Evolutionary conservation across 371 early-diverging fungal genomes (phyloP).

Genomic region (Synchytrium microbalum): DNA sequence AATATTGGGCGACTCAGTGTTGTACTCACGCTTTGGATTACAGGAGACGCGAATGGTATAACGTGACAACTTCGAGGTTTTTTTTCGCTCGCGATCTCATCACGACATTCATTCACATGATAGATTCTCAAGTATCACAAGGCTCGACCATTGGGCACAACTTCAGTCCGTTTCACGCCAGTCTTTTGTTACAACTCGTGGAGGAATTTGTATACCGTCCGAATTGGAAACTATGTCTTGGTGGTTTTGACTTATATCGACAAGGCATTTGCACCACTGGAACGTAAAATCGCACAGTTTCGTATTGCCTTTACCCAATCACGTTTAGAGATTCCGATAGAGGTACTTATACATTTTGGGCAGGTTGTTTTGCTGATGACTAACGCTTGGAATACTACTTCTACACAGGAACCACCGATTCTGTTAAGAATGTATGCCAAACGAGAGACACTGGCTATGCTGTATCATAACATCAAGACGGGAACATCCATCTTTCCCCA

Average conservation of each 20-base stretch:
- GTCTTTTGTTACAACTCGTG: conserved; percentile 35
- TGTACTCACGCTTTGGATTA: conserved; percentile 37
- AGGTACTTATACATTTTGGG: conserved; percentile 15
- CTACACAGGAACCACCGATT: conserved; percentile 40
- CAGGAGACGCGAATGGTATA: conserved; percentile 43
- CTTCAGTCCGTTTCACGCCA: conserved; percentile 35
- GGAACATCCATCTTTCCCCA: conserved; percentile 44
- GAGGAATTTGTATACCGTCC: conserved; percentile 39
- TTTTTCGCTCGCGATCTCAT: no score
- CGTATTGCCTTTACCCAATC: conserved; percentile 34
- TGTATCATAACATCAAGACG: conserved; percentile 48
- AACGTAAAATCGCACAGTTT: conserved; percentile 33
- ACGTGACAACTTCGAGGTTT: background rate
- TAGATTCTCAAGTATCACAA: conserved; percentile 43
- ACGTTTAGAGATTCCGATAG: conserved; percentile 39
- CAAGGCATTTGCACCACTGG: conserved; percentile 28
- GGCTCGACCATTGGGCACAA: conserved; percentile 33
- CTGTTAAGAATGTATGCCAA: conserved; percentile 47
- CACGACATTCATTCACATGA: no score
- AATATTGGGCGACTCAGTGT: conserved; percentile 38
- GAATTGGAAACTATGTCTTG: conserved; percentile 37
- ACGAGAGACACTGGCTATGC: conserved; percentile 46
- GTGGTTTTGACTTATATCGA: conserved; percentile 38
- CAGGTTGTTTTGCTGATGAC: background rate
- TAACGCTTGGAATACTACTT: background rate